Evolutionary conservation across 2,329 filamentous ascomycete species (phyloP).

Genomic region (Ophiostoma himal-ulmi): DNA sequence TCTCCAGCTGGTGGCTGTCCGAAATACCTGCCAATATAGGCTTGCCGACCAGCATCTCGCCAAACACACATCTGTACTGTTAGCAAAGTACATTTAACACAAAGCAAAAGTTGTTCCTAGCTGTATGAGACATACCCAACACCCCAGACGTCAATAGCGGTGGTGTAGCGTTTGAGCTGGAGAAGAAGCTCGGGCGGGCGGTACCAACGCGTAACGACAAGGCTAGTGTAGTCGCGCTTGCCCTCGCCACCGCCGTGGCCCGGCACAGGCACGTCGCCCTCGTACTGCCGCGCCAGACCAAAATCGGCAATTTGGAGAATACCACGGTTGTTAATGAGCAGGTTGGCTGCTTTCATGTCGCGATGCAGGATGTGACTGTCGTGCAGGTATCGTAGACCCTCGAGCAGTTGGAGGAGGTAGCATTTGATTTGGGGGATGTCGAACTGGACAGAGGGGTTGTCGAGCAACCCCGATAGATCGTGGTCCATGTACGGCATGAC

Average conservation of each 20-base stretch:
- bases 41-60: constrained; percentile 91
- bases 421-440: constrained; percentile 93
- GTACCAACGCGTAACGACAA: constrained; percentile 97
- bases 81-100: constrained; percentile 22
- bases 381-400: constrained; percentile 86
- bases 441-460: constrained; percentile 86
- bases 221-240: constrained; percentile 84
- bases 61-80: constrained; percentile 72
- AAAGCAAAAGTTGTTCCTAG: neutral
- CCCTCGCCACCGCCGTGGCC: constrained; percentile 80
- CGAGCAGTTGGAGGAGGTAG: constrained; percentile 88
- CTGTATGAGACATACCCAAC: constrained; percentile 46
- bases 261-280: constrained; percentile 70
- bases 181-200: constrained; percentile 87
- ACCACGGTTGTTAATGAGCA: constrained; percentile 90
- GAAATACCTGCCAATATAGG: constrained; percentile 88
- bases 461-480: constrained; percentile 91
- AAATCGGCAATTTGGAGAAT: constrained; percentile 97
- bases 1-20: constrained; percentile 80
- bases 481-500: constrained; percentile 98
- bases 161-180: constrained; percentile 85
- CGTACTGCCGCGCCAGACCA: constrained; percentile 86
- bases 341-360: constrained; percentile 98
- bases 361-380: constrained; percentile 85
- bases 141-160: constrained; percentile 96